Evolutionary conservation across 1,284 basidiomycete genomes (phyloP), one percentile per base, ranked within the genome.

Genomic region (Macrocystidia cucumis): DNA sequence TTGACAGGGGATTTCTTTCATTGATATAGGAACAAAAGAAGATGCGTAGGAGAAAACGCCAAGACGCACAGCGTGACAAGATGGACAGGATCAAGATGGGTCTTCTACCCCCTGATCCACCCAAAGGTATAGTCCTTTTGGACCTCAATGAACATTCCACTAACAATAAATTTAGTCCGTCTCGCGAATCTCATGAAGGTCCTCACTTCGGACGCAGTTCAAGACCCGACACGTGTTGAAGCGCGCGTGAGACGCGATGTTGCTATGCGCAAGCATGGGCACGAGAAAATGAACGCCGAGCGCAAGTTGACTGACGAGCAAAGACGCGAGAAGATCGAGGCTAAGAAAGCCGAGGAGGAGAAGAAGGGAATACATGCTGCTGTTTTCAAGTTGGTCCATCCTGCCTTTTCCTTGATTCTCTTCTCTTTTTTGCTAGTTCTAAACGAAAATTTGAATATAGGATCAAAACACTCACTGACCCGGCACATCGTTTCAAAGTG

Each of bases 151-250:
- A n/a, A n/a, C n/a, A n/a, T n/a, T n/a, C 12, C 38, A 18, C 40
- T 48, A 47, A 19, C n/a, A 21, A 6, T 9, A 28, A 31, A 32
- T 34, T 29, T 44, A 91, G 95, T 98, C 40, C 90, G 92, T 33
- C 69, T 98, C 39, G 79, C 88, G 29, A 99, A 99, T 60, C 64
- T 98, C 54, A 98, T 98, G 93, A 92, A 92, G 54, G 96, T 99
- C 9, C 69, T 98, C 25, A 96, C 95, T 0, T 90, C 90, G 7
- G 93, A 98, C 54, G 93, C 92, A 0, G 84, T 98, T 8, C 88
- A 92, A 67, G 96, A 98, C 55, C 91, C 96, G 1, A 98, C 96
- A 2, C 86, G 93, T 45, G 90, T 99, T 9, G 96, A 99, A 60
- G 93, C 93, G 3, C 79, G 88, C 30, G 93, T 99, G 4, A 71